Base-by-base conservation (phyloP, 768 basidiomycete genomes). In the Paxillus involutus region DNA sequence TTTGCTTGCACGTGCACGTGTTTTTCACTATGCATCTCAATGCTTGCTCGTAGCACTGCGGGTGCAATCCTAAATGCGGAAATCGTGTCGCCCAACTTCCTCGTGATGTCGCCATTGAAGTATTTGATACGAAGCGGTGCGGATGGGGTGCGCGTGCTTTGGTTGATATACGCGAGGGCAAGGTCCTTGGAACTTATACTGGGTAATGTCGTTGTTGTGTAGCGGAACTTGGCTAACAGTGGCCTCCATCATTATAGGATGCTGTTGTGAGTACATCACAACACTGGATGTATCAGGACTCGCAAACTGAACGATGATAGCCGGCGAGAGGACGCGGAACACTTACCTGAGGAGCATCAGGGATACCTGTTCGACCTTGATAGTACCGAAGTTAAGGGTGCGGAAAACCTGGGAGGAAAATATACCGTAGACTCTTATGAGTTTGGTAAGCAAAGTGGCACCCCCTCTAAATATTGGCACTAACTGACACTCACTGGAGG, bases 141-240 rank as follows among this genome's bases (percentile, higher is more conserved):
- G 88, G 88, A 3, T 89, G 86, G 87, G 87, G 88, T 7, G 85
- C 79, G 3, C 74, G 85, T n/a, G 66, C 81, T 0, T 59, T 74
- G 6, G 58, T 63, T 0, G 60, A 70, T 26, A 58, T 89, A 0
- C 66, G 67, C 19, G 68, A 52, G 45, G 87, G 87, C 4, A 84
- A 82, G 56, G 81, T 89, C 3, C 55, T 89, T 24, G 88, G 88
- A 3, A 71, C 85, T 10, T 89, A 85, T 60, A 80, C 86, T 50
- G 88, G 88, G 88, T 87, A 60, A 67, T 33, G 75, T 63, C 12
- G 30, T 32, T 44, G 52, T 50, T 26, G 36, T 26, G 32, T 24
- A 33, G 21, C 32, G 39, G 45, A 54, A 2, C 6, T 6, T 10
- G 17, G 32, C 48, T 56, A 35, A 69, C 47, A 17, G 9, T 44